Evolutionary conservation across 2,329 filamentous ascomycete genomes (phyloP), one percentile per base, ranked within the genome.

Genomic region (Gaeumannomyces sp.): DNA sequence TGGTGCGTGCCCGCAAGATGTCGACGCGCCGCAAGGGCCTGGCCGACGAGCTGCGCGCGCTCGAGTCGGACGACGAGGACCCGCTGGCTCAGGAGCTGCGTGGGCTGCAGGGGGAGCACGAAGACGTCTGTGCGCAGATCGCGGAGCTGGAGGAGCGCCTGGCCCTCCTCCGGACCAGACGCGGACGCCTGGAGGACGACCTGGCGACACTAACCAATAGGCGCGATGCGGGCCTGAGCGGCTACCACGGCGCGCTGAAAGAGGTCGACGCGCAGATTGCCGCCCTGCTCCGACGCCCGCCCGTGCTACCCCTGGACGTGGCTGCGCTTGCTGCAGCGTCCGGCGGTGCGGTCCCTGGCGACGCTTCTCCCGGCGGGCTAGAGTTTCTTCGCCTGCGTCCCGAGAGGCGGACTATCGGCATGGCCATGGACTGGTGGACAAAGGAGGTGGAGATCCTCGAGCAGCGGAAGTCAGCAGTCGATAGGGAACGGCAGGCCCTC

Each of bases 391-490:
- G 80, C 2, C 77, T 92, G 10, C 83, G 86, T 0, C 82, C 86
- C 0, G 85, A 89, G 69, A 81, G 89, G 25, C 80, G 90, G 60
- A 93, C 89, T 0, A 73, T 88, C 1, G 85, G 85, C 19, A 88
- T 93, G 87, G 90, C 89, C 0, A 85, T 81, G 66, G 82, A 87
- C 19, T 90, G 89, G 81, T 93, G 89, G 86, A 81, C 85, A 64
- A 81, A 83, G 7, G 89, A 93, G 69, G 78, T 88, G 1, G 76
- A 76, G 1, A 76, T 84, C 0, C 76, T 90, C 2, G 77, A 86
- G 62, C 76, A 78, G 59, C 83, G 83, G 65, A 85, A 84, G 67
- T 71, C 76, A 11, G 80, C 83, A 31, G 84, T 89, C 1, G 81
- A 87, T 35, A 80, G 79, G 60, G 90, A 93, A 67, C 82, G 82